Conservation (phyloP, 2,329 filamentous ascomycete genomes). For the Metarhizium guizhouense region DNA sequence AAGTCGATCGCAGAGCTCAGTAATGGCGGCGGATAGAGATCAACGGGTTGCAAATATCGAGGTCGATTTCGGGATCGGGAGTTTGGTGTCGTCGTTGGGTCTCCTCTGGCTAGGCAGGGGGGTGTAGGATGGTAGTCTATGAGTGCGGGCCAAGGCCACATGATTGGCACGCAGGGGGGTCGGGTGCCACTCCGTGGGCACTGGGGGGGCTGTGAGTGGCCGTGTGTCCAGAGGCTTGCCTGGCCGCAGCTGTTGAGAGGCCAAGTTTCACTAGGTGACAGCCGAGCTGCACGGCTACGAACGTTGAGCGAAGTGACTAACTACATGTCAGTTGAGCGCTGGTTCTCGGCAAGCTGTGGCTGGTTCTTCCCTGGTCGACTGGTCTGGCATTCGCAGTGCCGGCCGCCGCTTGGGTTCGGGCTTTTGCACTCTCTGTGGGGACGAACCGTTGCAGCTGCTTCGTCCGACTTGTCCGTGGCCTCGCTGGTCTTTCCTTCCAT, state of each 20-base stretch:
- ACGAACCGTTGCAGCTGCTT: background rate
- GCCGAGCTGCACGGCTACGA: conserved; percentile 3
- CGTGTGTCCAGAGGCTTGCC: conserved; percentile 3
- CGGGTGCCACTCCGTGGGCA: conserved; percentile 4
- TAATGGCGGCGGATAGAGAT: background rate
- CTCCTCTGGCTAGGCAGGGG: conserved; percentile 4
- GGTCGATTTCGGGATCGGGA: conserved; percentile 2
- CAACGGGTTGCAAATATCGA: conserved; percentile 14
- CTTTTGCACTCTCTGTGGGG: background rate
- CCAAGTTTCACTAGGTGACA: background rate
- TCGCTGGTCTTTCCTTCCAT: background rate
- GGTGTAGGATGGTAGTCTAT: conserved; percentile 13
- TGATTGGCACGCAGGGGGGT: conserved; percentile 21
- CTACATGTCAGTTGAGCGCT: too few relatives aligned
- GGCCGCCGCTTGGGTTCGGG: background rate
- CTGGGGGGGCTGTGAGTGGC: conserved; percentile 11
- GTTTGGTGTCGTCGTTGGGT: background rate
- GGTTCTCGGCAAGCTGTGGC: too few relatives aligned
- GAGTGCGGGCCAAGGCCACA: conserved; percentile 17
- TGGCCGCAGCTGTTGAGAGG: background rate
- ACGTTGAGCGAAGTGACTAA: background rate
- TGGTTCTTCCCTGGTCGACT: background rate
- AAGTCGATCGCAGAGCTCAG: conserved; percentile 1
- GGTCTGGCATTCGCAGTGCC: too few relatives aligned
- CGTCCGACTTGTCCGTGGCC: background rate